Base-by-base conservation (phyloP, 768 basidiomycete genomes). In the Pisolithus orientalis region DNA sequence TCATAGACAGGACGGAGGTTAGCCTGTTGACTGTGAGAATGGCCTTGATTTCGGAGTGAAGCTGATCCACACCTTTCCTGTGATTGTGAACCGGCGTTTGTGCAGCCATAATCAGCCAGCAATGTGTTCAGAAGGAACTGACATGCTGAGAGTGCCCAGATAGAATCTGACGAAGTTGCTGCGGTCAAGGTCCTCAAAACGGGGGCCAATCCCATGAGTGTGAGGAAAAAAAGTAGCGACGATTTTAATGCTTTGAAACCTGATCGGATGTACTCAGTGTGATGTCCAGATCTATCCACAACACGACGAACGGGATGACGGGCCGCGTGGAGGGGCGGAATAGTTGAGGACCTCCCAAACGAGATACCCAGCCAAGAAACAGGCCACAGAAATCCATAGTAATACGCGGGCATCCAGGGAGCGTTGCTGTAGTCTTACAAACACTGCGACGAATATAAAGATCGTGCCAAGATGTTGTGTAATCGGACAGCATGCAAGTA, bases 141-240 rank as follows among this genome's bases (percentile, higher is more conserved):
- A 48, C 77, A 75, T 4, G 90, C 89, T n/a, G 92, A 82, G 47
- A 97, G 71, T 6, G 95, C 94, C 93, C 93, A 97, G 57, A 98
- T 94, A 28, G 93, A 93, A 67, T 99, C 96, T 11, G 90, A 90
- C 38, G 95, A 96, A 4, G 94, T 97, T 25, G 94, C 91, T 38
- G 90, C 88, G 28, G 93, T 95, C 62, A 99, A 72, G 5, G 95
- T 97, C 62, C 86, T 82, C 51, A 98, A 74, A 9, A 97, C 88
- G 13, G 96, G 96, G 3, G 94, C 86, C 50, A 97, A 75, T 14
- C 93, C 85, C 74, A 96, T 83, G 54, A 99, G 78, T 6, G 90
- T 81, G 24, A 96, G 78, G 62, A 95, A 90, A 58, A 94, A 87
- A 53, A 97, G 75, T 42, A 97, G 76, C 6, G 87, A 86, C 4